Conservation (phyloP, 345 rosid species). For the Geranium rotundifolium region DNA sequence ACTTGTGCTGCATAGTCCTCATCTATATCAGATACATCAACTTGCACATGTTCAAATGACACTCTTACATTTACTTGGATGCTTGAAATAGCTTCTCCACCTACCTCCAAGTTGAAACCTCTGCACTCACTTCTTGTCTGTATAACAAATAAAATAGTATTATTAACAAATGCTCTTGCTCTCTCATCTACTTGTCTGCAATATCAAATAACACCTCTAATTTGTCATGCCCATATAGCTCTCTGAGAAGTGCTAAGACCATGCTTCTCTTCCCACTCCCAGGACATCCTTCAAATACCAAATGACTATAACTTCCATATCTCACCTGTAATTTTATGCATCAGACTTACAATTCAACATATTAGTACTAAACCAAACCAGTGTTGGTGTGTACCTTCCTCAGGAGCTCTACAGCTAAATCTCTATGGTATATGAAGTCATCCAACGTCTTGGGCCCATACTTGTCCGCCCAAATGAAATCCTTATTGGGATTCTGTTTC, state of each 20-base stretch:
- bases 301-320: not conserved
- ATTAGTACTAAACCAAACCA: too few species aligned
- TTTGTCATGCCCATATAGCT: not conserved
- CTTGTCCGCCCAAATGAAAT: constrained; percentile 6
- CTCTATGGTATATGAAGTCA: constrained; percentile 12
- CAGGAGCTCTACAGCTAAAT: constrained; percentile 4
- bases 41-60: constrained; percentile 7
- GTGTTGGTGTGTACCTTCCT: not conserved
- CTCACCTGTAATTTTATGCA: constrained; percentile 6
- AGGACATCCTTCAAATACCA: constrained; percentile 13
- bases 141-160: not conserved
- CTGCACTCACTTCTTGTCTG: constrained; percentile 6
- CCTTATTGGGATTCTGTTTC: not conserved
- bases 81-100: not conserved
- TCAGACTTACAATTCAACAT: not conserved
- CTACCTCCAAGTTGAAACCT: constrained; percentile 5
- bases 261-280: constrained; percentile 16
- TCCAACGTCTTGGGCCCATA: constrained; percentile 10
- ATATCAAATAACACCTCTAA: not conserved
- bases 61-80: not conserved
- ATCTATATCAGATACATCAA: not conserved
- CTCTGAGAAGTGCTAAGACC: constrained; percentile 10
- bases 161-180: not conserved
- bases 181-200: not conserved
- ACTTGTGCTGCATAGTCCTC: constrained; percentile 5